These are phyloP conservation scores for Cyphellophora attinorum DNA, from an alignment of 2,329 filamentous ascomycete genomes.

Conservation along the genomic window DNA sequence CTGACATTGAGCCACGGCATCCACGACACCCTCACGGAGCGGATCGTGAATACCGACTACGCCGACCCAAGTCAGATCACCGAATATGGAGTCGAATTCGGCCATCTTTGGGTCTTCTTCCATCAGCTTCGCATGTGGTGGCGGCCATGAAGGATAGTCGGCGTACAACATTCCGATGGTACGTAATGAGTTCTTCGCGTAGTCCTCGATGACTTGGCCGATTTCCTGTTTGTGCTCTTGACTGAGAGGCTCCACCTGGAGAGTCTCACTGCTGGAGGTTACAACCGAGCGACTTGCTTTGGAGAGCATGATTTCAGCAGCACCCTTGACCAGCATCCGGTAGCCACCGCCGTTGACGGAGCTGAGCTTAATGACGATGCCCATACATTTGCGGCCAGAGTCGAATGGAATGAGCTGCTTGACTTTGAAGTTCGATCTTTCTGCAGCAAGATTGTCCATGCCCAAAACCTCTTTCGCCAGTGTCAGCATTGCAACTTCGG, in stretches of 20 bases:
- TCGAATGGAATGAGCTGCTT: constrained; percentile 67
- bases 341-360: constrained; percentile 25
- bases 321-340: constrained; percentile 39
- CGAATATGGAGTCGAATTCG: constrained; percentile 59
- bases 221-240: constrained; percentile 20
- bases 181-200: constrained; percentile 52
- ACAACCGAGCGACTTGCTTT: constrained; percentile 25
- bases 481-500: constrained; percentile 63
- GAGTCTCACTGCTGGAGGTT: constrained; percentile 17
- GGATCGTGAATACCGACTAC: constrained; percentile 69
- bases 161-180: constrained; percentile 67
- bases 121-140: constrained; percentile 41
- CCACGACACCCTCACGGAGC: constrained; percentile 56
- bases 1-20: constrained; percentile 58
- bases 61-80: constrained; percentile 63
- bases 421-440: constrained; percentile 51
- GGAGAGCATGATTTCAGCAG: constrained; percentile 36
- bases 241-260: constrained; percentile 17
- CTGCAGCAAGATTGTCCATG: constrained; percentile 53
- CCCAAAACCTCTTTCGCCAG: constrained; percentile 58
- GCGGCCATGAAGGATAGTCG: constrained; percentile 63
- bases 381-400: constrained; percentile 61
- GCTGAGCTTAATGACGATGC: constrained; percentile 31
- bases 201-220: constrained; percentile 29
- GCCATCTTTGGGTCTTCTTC: constrained; percentile 55